Evolutionary conservation across 192 early-diverging fungal genomes (phyloP).

Genomic region (Linderina pennispora): DNA sequence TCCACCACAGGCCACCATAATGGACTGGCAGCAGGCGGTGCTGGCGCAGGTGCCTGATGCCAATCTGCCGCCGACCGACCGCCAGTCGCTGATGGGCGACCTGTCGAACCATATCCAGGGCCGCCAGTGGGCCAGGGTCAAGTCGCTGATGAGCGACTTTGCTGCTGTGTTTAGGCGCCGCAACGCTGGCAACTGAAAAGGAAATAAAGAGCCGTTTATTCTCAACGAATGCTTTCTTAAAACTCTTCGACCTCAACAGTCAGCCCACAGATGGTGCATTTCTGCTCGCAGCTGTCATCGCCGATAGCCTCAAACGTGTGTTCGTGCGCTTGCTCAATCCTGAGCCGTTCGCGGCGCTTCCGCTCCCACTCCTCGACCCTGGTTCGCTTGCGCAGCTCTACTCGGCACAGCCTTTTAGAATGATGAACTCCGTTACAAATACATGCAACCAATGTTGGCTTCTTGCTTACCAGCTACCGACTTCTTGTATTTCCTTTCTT

Average conservation of each 20-base stretch:
- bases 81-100: slow-evolving; percentile 18
- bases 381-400: slow-evolving; percentile 74
- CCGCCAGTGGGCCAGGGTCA: slow-evolving; percentile 27
- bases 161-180: slow-evolving; percentile 38
- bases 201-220: slow-evolving; percentile 1
- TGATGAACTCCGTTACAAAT: not conserved
- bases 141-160: slow-evolving; percentile 17
- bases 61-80: slow-evolving; percentile 17
- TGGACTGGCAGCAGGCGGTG: slow-evolving; percentile 34
- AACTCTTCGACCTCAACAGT: slow-evolving; percentile 66
- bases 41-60: slow-evolving; percentile 33
- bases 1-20: slow-evolving; percentile 21
- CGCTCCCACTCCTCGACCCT: slow-evolving; percentile 66
- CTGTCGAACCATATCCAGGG: slow-evolving; percentile 19
- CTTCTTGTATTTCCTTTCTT: slow-evolving; percentile 78
- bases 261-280: slow-evolving; percentile 60
- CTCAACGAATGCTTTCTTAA: slow-evolving; percentile 12
- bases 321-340: slow-evolving; percentile 58
- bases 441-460: too few relatives aligned
- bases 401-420: not conserved
- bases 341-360: slow-evolving; percentile 32
- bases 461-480: slow-evolving; percentile 61
- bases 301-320: slow-evolving; percentile 63
- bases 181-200: slow-evolving; percentile 3
- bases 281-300: slow-evolving; percentile 50